Evolutionary conservation across 495 filamentous ascomycete genomes (phyloP).

Genomic region (Annulohypoxylon bovei): DNA sequence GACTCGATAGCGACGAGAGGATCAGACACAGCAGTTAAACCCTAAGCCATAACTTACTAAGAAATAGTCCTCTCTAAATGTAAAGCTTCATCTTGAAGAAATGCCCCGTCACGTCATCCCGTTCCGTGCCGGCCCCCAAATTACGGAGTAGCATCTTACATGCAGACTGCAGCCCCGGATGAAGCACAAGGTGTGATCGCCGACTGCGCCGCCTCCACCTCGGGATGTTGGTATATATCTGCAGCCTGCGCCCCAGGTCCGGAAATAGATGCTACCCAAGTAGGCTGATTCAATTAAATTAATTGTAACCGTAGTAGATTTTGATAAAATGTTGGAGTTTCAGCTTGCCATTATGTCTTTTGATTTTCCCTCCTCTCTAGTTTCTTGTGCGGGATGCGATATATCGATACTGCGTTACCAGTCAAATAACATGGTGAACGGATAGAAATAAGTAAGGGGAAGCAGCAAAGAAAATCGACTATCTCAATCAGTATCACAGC

Average conservation of each 20-base stretch:
- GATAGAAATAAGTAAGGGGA: background rate
- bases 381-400: background rate
- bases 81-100: too few relatives aligned
- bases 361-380: background rate
- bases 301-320: background rate
- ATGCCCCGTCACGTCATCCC: background rate
- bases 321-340: background rate
- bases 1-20: too few relatives aligned
- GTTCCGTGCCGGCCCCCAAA: background rate
- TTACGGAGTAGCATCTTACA: background rate
- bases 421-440: background rate
- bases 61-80: too few relatives aligned
- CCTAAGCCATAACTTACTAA: too few relatives aligned
- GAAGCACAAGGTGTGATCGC: background rate
- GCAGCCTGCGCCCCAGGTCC: background rate
- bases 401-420: background rate
- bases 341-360: background rate
- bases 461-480: background rate
- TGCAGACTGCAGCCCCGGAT: background rate
- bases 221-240: background rate
- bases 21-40: too few relatives aligned
- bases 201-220: slow-evolving; percentile 16
- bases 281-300: background rate
- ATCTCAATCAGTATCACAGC: background rate
- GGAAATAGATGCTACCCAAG: slow-evolving; percentile 14